Evolutionary conservation across 1,284 basidiomycete species (phyloP), one percentile per base, ranked within the genome.

Genomic region (Ceratobasidium sp.): DNA sequence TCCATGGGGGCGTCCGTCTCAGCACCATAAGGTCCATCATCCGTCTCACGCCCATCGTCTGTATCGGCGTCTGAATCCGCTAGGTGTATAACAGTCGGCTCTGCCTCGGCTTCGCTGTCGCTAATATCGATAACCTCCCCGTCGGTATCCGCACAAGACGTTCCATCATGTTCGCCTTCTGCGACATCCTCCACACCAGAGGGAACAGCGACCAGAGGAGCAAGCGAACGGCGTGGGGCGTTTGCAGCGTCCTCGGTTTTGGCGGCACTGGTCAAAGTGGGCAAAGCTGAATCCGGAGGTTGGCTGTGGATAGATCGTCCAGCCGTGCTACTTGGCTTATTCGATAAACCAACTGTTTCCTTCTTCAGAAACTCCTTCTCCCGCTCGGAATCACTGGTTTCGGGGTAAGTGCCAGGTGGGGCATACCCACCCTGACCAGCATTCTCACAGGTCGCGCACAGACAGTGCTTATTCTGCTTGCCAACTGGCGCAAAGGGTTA

Each of bases 361-460:
- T 46, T 54, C 66, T 70, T 70, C 23, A 70, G 42, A 38, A 48
- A 58, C 36, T 70, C 66, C 44, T 70, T 70, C 28, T 70, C 66
- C 21, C 66, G 66, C 54, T 70, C 66, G 30, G 66, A 70, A 44
- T 70, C 66, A 40, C 66, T 70, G n/a, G 66, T 70, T 59, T 73
- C 73, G 38, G 72, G 67, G 60, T 74, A 85, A 16, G 79, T 80
- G 53, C 83, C 81, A 73, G 84, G 85, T 67, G 85, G 87, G 14
- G 86, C 85, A 78, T 92, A 94, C 40, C 91, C 92, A 33, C 94
- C 94, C 54, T 84, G 82, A 11, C 87, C 87, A 48, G 83, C 86
- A 80, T 85, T 86, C 82, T 96, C 94, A 82, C 94, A 96, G 1
- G 92, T 95, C 79, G 92, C 89, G 78, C 94, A 96, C 53, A 96